Conservation (phyloP, 139 green algal species). For the Chlamydomonas sp. region DNA sequence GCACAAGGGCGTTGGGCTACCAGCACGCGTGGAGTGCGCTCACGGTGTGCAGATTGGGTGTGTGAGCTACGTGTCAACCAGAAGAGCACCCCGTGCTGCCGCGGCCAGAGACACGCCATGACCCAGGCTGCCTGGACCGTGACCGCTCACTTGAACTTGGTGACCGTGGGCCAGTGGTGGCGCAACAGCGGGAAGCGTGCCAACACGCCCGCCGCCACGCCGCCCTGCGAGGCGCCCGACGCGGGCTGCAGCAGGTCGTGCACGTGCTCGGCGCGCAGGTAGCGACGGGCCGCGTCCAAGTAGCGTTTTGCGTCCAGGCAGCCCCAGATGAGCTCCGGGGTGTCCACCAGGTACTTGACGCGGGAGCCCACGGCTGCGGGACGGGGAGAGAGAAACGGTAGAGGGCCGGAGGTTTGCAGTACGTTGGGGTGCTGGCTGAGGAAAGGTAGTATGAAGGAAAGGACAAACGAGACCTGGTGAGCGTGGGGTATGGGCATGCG, state of each 20-base stretch:
- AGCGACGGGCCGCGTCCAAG: conserved; percentile 84
- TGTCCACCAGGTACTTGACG: conserved; percentile 97
- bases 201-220: conserved; percentile 38
- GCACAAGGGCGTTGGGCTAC: background rate
- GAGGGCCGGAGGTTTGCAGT: background rate
- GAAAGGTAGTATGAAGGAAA: background rate
- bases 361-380: conserved; percentile 79
- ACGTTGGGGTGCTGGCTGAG: background rate
- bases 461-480: background rate
- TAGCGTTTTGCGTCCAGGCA: conserved; percentile 84
- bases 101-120: too few species aligned
- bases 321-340: conserved; percentile 96
- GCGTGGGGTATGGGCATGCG: background rate
- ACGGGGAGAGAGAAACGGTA: too few species aligned
- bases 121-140: too few species aligned
- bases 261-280: conserved; percentile 77
- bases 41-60: too few species aligned
- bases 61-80: too few species aligned
- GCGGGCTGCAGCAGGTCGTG: background rate
- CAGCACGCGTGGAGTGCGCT: background rate
- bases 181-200: conserved; percentile 88
- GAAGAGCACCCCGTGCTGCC: too few species aligned
- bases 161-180: conserved; percentile 91
- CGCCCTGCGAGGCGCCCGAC: too few species aligned
- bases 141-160: conserved; percentile 84